Conservation (phyloP, 1,284 basidiomycete species). For the Exobasidium cylindrosporum region DNA sequence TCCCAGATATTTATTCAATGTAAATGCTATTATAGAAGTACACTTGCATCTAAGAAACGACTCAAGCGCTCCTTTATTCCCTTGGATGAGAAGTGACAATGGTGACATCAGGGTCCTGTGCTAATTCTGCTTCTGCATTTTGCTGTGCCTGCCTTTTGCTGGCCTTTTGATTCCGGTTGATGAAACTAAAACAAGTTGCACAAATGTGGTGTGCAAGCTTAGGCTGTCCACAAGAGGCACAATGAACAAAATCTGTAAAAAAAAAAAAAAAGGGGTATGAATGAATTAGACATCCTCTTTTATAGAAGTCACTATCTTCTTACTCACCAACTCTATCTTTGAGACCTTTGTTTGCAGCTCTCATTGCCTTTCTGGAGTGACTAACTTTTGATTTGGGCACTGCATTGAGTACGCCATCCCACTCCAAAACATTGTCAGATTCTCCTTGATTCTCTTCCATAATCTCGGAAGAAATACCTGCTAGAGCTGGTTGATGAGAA, state of each 20-base stretch:
- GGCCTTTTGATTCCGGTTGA: slow-evolving; percentile 64
- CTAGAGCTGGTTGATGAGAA: neutral
- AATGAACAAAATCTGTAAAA: slow-evolving; percentile 76
- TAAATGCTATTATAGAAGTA: no score
- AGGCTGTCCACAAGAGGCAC: slow-evolving; percentile 81
- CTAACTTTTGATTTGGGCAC: slow-evolving; percentile 94
- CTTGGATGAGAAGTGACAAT: neutral
- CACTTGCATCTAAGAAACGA: no score
- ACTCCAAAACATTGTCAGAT: slow-evolving; percentile 27
- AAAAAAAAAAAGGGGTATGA: neutral
- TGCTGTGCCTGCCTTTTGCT: slow-evolving; percentile 2
- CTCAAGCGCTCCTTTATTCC: no score
- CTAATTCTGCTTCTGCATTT: neutral
- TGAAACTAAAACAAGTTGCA: slow-evolving; percentile 73
- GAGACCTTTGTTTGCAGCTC: slow-evolving; percentile 86
- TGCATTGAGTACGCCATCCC: slow-evolving; percentile 83
- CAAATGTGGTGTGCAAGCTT: slow-evolving; percentile 90
- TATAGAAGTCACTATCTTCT: no score
- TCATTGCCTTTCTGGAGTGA: slow-evolving; percentile 92
- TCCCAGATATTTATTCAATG: no score
- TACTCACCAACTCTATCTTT: slow-evolving; percentile 86
- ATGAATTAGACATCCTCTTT: neutral
- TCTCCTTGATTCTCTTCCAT: neutral
- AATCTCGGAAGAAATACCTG: neutral
- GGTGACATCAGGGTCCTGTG: neutral